Evolutionary conservation across 2,329 filamentous ascomycete genomes (phyloP).

Genomic region (Stachybotrys chlorohalonatus): DNA sequence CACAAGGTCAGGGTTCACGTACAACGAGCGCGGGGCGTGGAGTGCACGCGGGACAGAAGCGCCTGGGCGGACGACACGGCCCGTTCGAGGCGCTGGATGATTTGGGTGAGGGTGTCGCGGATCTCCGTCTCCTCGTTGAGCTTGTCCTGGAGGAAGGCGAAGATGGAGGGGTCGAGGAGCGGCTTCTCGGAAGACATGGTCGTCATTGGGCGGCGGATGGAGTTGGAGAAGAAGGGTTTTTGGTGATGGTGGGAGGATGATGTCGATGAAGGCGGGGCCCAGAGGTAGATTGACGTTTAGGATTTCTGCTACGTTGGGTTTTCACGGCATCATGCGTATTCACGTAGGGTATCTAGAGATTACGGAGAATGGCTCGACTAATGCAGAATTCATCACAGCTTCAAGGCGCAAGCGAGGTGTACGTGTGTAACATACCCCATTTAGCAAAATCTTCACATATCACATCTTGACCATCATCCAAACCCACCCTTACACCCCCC

Average conservation of each 20-base stretch:
- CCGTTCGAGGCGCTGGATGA: conserved; percentile 74
- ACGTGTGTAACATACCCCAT: no score
- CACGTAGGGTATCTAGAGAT: no score
- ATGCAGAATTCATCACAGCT: no score
- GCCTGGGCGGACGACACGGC: conserved; percentile 75
- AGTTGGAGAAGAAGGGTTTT: conserved; percentile 2
- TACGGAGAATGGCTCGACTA: no score
- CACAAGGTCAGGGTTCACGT: conserved; percentile 8
- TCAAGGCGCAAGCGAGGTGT: no score
- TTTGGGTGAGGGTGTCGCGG: conserved; percentile 73
- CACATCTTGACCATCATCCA: background rate
- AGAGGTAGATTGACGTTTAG: background rate
- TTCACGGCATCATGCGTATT: background rate
- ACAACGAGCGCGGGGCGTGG: conserved; percentile 60
- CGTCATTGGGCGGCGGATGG: conserved; percentile 1
- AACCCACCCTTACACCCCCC: background rate
- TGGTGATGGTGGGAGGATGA: conserved; percentile 4
- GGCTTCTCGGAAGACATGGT: conserved; percentile 22
- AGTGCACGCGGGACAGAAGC: conserved; percentile 80
- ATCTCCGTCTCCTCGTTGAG: conserved; percentile 81
- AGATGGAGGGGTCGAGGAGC: conserved; percentile 67
- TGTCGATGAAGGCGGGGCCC: background rate
- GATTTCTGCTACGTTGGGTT: background rate
- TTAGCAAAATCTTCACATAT: no score
- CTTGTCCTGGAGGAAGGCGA: conserved; percentile 77